Conservation (phyloP, 2,329 filamentous ascomycete genomes). For the Kalmusia sp. region DNA sequence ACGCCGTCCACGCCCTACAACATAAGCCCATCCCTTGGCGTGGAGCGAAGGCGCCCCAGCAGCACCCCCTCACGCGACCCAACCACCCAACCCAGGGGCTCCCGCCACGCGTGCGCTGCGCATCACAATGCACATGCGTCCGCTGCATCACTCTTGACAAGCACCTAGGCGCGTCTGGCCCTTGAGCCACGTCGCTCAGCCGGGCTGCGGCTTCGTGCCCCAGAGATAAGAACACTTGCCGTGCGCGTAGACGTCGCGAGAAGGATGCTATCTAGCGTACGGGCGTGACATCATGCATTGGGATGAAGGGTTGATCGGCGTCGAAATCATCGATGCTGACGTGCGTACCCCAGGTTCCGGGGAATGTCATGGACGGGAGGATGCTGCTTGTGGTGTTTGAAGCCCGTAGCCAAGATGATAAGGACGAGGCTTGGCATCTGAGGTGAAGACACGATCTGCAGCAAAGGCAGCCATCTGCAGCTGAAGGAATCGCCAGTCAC, state of each 20-base stretch:
- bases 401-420: constrained; percentile 22
- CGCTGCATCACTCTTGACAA: neutral
- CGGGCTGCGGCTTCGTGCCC: neutral
- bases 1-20: constrained; percentile 1
- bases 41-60: neutral
- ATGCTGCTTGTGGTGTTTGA: neutral
- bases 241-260: neutral
- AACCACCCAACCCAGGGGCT: neutral
- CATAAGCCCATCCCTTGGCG: constrained; percentile 15
- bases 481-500: neutral
- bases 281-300: neutral
- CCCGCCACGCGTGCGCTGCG: neutral
- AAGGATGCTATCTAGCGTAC: neutral
- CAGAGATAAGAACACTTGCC: neutral
- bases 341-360: constrained; percentile 6
- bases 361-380: neutral
- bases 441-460: too few relatives aligned
- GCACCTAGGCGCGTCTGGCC: neutral
- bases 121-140: too few relatives aligned
- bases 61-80: neutral
- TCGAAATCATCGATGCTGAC: neutral
- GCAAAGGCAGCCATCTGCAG: neutral
- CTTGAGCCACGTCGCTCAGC: neutral
- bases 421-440: constrained; percentile 22
- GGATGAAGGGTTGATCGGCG: neutral